These are phyloP conservation scores for Schwanniomyces vanrijiae DNA, from an alignment of 805 yeast genomes.

Conservation along the genomic window DNA sequence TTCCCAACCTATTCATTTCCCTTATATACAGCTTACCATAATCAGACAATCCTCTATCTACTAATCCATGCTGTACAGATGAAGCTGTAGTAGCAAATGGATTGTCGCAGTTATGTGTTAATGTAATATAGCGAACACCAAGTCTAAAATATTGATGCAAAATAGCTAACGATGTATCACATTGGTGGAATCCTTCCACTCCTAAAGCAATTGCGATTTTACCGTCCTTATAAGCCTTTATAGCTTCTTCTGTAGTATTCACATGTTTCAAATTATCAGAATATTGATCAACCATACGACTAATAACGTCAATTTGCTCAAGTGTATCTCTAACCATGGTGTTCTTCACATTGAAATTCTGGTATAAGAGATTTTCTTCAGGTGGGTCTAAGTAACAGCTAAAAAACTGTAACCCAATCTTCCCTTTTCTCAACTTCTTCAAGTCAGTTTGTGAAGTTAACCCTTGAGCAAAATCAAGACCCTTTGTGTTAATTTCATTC, in stretches of 20 bases:
- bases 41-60: slow-evolving; percentile 42
- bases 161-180: slow-evolving; percentile 49
- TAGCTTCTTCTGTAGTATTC: slow-evolving; percentile 39
- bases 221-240: slow-evolving; percentile 23
- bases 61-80: slow-evolving; percentile 43
- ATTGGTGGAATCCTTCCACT: slow-evolving; percentile 54
- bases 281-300: slow-evolving; percentile 41
- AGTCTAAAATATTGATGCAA: slow-evolving; percentile 48
- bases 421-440: slow-evolving; percentile 37
- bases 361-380: slow-evolving; percentile 32
- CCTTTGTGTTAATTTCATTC: slow-evolving; percentile 26
- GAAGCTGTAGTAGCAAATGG: slow-evolving; percentile 58
- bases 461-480: slow-evolving; percentile 22
- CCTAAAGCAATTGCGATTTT: slow-evolving; percentile 48
- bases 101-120: slow-evolving; percentile 57
- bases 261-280: slow-evolving; percentile 39
- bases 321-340: slow-evolving; percentile 47
- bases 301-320: slow-evolving; percentile 51
- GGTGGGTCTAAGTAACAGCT: slow-evolving; percentile 44
- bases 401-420: slow-evolving; percentile 48
- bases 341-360: slow-evolving; percentile 42
- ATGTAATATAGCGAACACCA: slow-evolving; percentile 52
- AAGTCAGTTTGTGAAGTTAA: slow-evolving; percentile 48
- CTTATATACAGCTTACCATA: slow-evolving; percentile 40
- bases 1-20: slow-evolving; percentile 52